phyloP scores from a whole-genome alignment of 495 filamentous ascomycete genomes.

The Aspergillus diversus region DNA sequence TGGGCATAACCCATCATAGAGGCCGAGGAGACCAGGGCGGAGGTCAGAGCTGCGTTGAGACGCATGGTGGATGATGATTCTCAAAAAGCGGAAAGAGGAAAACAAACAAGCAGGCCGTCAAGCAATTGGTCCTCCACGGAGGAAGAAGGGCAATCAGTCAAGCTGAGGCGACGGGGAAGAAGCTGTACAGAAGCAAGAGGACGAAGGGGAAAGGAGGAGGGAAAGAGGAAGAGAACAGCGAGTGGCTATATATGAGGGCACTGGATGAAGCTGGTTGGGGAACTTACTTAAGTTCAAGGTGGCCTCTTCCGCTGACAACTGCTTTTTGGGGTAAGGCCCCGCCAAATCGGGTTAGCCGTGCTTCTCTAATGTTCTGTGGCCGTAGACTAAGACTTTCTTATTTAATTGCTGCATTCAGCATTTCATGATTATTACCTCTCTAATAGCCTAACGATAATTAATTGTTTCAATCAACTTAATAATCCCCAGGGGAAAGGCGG shows the following conservation, averaged over 20 bases:
- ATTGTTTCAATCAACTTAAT: too few relatives aligned
- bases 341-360: conserved; percentile 41
- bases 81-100: conserved; percentile 23
- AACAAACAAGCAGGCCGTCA: conserved; percentile 33
- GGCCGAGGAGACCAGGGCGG: conserved; percentile 67
- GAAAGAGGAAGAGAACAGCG: conserved; percentile 20
- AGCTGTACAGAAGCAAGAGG: conserved; percentile 19
- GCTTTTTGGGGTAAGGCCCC: conserved; percentile 26
- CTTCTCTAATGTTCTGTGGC: conserved; percentile 30
- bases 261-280: conserved; percentile 30
- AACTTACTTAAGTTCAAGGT: conserved; percentile 42
- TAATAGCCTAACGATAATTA: too few relatives aligned
- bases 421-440: background rate
- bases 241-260: conserved; percentile 39
- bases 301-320: conserved; percentile 45
- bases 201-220: background rate
- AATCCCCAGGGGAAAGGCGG: too few relatives aligned
- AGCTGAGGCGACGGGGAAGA: conserved; percentile 32
- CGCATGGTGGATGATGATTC: conserved; percentile 63
- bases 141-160: conserved; percentile 35
- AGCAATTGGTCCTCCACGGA: conserved; percentile 32
- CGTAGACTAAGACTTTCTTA: conserved; percentile 4
- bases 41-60: conserved; percentile 70
- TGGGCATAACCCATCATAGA: conserved; percentile 71
- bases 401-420: background rate